A percentile compares a stretch with the other conserved stretches of the same genome.
These are phyloP conservation scores for Lavandula angustifolia DNA, from an alignment of 257 asterid species.

Conservation along the genomic window DNA sequence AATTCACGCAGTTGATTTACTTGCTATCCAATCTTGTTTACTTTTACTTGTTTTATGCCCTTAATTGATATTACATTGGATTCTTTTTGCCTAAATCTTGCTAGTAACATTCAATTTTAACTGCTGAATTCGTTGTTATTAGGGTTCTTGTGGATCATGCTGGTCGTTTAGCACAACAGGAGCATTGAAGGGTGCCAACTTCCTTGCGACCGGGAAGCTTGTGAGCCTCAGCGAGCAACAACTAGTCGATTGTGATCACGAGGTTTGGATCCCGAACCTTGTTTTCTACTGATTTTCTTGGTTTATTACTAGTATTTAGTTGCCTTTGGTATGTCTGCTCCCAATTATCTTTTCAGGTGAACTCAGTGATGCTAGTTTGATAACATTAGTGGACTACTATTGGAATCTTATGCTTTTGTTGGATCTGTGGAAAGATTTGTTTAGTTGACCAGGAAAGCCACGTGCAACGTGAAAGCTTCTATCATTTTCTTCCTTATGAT, in stretches of 20 bases:
- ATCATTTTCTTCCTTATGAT: constrained; percentile 1
- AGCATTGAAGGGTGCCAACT: constrained; percentile 26
- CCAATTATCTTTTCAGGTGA: neutral
- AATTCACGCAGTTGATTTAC: neutral
- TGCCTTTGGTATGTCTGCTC: constrained; percentile 2
- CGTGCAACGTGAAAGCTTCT: neutral
- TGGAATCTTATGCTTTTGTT: neutral
- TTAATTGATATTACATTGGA: neutral
- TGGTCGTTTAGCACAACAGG: constrained; percentile 27
- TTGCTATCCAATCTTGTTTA: neutral
- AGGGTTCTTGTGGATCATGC: constrained; percentile 28
- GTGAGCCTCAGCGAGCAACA: constrained; percentile 28
- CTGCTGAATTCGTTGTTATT: neutral
- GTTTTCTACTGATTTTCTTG: neutral
- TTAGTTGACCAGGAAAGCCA: neutral
- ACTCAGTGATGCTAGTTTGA: neutral
- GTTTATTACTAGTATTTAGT: neutral
- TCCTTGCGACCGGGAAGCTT: constrained; percentile 23
- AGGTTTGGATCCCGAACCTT: constrained; percentile 5
- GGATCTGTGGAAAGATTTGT: neutral
- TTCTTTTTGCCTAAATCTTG: too few relatives aligned
- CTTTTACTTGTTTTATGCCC: constrained; percentile 13
- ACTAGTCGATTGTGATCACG: constrained; percentile 26
- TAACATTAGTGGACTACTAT: neutral
- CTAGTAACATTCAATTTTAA: neutral